phyloP scores from a whole-genome alignment of 2,329 filamentous ascomycete species.

The Helicocarpus griseus region DNA sequence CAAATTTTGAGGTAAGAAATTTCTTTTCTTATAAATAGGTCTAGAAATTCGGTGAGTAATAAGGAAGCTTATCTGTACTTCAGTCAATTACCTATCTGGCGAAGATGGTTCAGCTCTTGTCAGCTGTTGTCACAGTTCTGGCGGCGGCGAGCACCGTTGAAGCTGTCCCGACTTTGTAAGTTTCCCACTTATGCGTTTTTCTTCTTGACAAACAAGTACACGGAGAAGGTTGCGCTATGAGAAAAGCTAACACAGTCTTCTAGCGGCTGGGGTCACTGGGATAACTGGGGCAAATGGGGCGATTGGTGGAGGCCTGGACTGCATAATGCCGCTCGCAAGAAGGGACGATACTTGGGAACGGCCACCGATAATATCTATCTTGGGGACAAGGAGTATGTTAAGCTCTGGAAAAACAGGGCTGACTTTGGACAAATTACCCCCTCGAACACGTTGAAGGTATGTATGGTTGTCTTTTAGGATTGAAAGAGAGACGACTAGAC shows the following conservation, averaged over 20 bases:
- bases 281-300: constrained; percentile 10
- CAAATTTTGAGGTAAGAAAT: too few relatives aligned
- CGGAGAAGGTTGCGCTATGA: too few relatives aligned
- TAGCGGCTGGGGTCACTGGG: not conserved
- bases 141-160: constrained; percentile 9
- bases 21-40: not conserved
- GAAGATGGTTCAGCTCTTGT: constrained; percentile 15
- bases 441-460: constrained; percentile 49
- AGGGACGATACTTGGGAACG: constrained; percentile 45
- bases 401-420: constrained; percentile 47
- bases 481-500: not conserved
- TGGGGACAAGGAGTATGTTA: constrained; percentile 45
- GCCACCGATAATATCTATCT: constrained; percentile 50
- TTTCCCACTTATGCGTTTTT: not conserved
- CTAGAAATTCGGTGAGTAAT: too few relatives aligned
- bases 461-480: constrained; percentile 4
- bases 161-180: constrained; percentile 17
- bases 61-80: too few relatives aligned
- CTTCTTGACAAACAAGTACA: too few relatives aligned
- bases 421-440: constrained; percentile 59
- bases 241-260: not conserved
- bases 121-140: constrained; percentile 14
- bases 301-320: constrained; percentile 13
- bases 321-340: constrained; percentile 40
- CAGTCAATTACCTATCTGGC: not conserved